These are phyloP conservation scores for Solanum tacnaense DNA, from an alignment of 257 asterid genomes.

Conservation along the genomic window DNA sequence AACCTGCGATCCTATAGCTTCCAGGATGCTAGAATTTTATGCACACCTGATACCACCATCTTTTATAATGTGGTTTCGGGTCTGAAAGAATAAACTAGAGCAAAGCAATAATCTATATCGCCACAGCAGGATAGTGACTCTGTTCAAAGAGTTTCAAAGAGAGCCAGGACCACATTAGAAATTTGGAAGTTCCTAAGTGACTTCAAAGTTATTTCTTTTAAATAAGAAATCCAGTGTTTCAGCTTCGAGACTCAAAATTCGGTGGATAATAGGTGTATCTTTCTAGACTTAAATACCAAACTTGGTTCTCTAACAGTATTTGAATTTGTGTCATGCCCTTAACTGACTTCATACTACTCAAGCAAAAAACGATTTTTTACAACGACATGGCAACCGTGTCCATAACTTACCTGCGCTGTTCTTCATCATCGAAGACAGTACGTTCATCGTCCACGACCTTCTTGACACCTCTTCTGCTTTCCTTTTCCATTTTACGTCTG, in stretches of 20 bases:
- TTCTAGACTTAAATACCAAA: not conserved
- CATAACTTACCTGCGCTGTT: conserved; percentile 61
- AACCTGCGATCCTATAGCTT: not conserved
- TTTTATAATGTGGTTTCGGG: not conserved
- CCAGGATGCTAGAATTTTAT: not conserved
- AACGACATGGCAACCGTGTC: not conserved
- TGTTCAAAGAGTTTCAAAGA: not conserved
- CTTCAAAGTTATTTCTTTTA: not conserved
- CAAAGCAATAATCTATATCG: not conserved
- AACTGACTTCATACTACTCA: not conserved
- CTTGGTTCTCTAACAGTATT: not conserved
- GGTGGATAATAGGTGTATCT: not conserved
- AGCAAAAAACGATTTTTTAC: not conserved
- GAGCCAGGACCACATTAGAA: not conserved
- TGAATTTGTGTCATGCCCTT: not conserved
- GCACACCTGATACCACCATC: not conserved
- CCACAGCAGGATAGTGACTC: not conserved
- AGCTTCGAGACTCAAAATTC: not conserved
- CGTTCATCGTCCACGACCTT: conserved; percentile 57
- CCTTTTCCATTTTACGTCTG: conserved; percentile 59
- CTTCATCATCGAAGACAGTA: conserved; percentile 81
- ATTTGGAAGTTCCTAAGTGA: not conserved
- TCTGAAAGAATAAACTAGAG: not conserved
- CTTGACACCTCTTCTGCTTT: conserved; percentile 48
- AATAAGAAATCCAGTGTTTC: not conserved